Base-by-base conservation (phyloP, 2,329 filamentous ascomycete species). In the Apiospora phragmitis region DNA sequence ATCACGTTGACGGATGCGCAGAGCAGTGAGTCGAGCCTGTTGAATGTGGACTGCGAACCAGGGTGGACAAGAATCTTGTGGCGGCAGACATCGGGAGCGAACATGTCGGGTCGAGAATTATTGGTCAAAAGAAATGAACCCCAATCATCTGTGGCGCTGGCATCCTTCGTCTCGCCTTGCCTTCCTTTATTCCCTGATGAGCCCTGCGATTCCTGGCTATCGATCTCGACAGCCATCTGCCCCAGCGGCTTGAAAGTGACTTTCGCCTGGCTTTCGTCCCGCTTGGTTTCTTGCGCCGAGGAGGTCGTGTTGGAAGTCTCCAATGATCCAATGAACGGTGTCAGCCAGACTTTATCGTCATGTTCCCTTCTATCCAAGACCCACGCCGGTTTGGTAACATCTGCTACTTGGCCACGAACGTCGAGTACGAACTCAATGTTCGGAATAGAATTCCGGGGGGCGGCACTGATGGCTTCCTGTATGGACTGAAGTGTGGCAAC, bases 361-460 rank as follows among this genome's bases (percentile, higher is more conserved):
- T 47, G 24, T 29, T 43, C 38, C 65, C 16, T 67, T 24, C 65
- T 32, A 26, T 67, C 65, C 41, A 67, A 18, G 2, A 47, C 41
- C 65, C 65, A 67, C 7, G 45, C 29, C 7, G 65, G 65, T n/a
- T 67, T 43, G 41, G 65, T 67, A 26, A 67, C 24, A 67, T 67
- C 65, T n/a, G 43, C 8, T 26, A 45, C 29, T 14, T 67, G 65
- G 65, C 65, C 43, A 12, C 43, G 65, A 3, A 45, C 65, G 65
- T 67, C 43, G 38, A 67, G 3, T 29, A 67, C 65, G 18, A 67
- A 67, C 21, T 67, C 65, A 18, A 67, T 35, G 11, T 45, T 45
- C 11, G 43, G 65, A 12, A 67, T 29, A n/a, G 38, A 7, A 12
- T 12, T 11, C 1, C 14, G 9, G 18, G 55, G 21, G 8, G 18